Percentiles rank a stretch among this genome's conserved stretches.
These are phyloP conservation scores for Dianthus caryophyllus DNA, from an alignment of 148 eudicot genomes.

Conservation along the genomic window DNA sequence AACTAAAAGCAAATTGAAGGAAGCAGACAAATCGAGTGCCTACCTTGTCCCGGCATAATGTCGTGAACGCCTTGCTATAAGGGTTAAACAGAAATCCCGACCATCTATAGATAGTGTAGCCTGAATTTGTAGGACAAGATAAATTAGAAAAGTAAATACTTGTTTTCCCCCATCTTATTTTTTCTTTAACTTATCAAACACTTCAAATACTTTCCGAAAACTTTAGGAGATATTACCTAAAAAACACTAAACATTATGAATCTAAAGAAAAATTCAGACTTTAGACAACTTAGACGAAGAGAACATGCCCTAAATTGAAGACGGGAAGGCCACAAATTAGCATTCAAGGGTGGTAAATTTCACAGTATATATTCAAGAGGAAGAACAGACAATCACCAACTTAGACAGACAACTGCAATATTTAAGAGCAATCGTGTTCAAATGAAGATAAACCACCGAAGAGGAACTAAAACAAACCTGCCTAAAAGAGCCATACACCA, in stretches of 20 bases:
- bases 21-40: slow-evolving; percentile 14
- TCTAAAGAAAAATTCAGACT: too few species aligned
- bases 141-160: slow-evolving; percentile 3
- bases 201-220: too few species aligned
- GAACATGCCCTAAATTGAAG: too few species aligned
- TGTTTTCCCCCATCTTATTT: too few species aligned
- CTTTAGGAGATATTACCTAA: too few species aligned
- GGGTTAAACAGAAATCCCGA: slow-evolving; percentile 53
- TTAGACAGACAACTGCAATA: neutral
- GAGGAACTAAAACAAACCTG: slow-evolving; percentile 48
- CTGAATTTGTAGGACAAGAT: slow-evolving; percentile 30
- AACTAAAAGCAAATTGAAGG: neutral
- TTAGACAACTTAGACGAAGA: too few species aligned
- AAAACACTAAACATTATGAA: too few species aligned
- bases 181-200: too few species aligned
- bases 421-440: neutral
- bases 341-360: neutral
- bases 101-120: slow-evolving; percentile 62
- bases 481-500: slow-evolving; percentile 83
- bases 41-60: slow-evolving; percentile 98
- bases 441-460: neutral
- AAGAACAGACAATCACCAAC: neutral
- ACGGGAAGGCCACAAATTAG: slow-evolving; percentile 3
- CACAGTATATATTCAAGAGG: neutral
- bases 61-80: slow-evolving; percentile 90